Evolutionary conservation across 352 stramenopile genomes (phyloP), one percentile per base, ranked within the genome.

Genomic region (Hyaloperonospora arabidopsidis): DNA sequence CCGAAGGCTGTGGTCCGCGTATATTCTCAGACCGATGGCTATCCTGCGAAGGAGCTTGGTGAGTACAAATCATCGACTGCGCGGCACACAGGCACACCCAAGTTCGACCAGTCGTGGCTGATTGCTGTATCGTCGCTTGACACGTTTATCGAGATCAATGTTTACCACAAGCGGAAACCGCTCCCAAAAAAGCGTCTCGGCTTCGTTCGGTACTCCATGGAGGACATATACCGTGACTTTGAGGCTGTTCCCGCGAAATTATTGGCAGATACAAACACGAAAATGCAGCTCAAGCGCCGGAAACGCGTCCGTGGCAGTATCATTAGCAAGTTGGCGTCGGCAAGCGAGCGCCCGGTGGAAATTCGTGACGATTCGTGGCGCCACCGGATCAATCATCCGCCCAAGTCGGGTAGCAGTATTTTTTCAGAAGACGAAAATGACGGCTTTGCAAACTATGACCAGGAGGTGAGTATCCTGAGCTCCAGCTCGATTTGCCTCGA

Each of bases 191-290:
- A 94, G 54, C 63, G 67, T 5, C 66, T 94, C 10, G 84, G 84
- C 4, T 82, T 68, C 51, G 58, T 92, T 39, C 68, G 72, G 4
- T 78, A 91, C 39, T 89, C 81, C 18, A 76, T 92, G 49, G 78
- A 94, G 39, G 78, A 94, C n/a, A 87, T 94, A 29, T 92, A 89
- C 54, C 78, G 79, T 34, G 72, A 92, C 28, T 94, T 91, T 46
- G 69, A 89, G 14, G 59, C 76, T 1, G 70, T 94, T 25, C 81
- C 84, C 7, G 74, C 72, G 12, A 86, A 89, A 55, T 61, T 92
- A 14, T 63, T 92, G 36, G 40, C 70, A 21, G 76, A 92, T 54
- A 67, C 76, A 39, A 81, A 76, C 52, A 69, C 79, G 14, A 92
- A 92, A 59, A 63, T 84, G 60, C 75, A 76, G 7, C 54, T 94